These are phyloP conservation scores for Nitzschia sp. DNA, from an alignment of 108 stramenopile species.

Conservation along the genomic window DNA sequence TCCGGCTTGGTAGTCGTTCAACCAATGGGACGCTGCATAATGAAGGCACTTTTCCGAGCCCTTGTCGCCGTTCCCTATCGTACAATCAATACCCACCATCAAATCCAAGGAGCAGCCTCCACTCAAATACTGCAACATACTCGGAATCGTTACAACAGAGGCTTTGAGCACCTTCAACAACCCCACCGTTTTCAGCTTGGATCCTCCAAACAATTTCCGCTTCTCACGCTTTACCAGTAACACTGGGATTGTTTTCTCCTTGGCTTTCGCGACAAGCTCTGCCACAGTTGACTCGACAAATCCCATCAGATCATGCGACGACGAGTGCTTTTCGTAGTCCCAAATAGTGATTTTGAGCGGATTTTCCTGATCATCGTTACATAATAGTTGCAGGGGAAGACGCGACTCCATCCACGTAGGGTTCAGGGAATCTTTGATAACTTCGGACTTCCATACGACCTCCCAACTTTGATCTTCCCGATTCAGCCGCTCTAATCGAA, in stretches of 20 bases:
- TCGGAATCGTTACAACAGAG: constrained; percentile 45
- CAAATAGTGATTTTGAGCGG: constrained; percentile 61
- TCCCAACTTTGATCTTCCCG: constrained; percentile 64
- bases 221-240: constrained; percentile 50
- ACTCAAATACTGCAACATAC: constrained; percentile 56
- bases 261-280: constrained; percentile 44
- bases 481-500: constrained; percentile 50
- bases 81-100: constrained; percentile 81
- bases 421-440: constrained; percentile 40
- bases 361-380: constrained; percentile 58
- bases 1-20: constrained; percentile 81
- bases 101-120: constrained; percentile 70
- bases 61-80: constrained; percentile 56
- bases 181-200: constrained; percentile 48
- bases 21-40: constrained; percentile 34
- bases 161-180: constrained; percentile 49
- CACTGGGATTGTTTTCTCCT: constrained; percentile 39
- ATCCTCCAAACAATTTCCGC: constrained; percentile 39
- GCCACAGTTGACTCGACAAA: constrained; percentile 60
- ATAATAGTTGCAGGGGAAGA: constrained; percentile 55
- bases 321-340: constrained; percentile 55
- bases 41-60: constrained; percentile 56
- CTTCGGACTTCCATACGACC: constrained; percentile 62
- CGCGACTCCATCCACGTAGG: constrained; percentile 56
- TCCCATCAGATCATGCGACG: constrained; percentile 45